Evolutionary conservation across 805 yeast species (phyloP).

Genomic region (Cyberlindnera japonica): DNA sequence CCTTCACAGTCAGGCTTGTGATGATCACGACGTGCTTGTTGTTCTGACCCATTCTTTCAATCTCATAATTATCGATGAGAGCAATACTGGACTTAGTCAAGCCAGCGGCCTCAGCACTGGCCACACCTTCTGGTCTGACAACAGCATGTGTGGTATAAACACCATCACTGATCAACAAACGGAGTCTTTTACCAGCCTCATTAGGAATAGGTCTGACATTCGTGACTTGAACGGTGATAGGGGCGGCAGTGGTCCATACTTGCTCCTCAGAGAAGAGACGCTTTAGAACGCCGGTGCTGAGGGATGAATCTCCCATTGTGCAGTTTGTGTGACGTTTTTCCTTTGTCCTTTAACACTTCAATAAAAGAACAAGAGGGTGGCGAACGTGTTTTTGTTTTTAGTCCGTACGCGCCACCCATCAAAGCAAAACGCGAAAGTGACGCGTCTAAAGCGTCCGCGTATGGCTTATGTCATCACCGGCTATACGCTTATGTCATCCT

Average conservation of each 20-base stretch:
- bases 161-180: conserved; percentile 52
- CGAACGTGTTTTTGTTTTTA: conserved; percentile 8
- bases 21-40: conserved; percentile 31
- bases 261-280: conserved; percentile 21
- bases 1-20: conserved; percentile 25
- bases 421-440: conserved; percentile 3
- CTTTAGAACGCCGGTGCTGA: conserved; percentile 19
- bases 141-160: conserved; percentile 47
- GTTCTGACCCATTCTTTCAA: conserved; percentile 36
- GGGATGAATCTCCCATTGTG: conserved; percentile 8
- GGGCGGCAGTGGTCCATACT: conserved; percentile 21
- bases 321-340: neutral
- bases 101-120: conserved; percentile 42
- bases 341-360: neutral
- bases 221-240: conserved; percentile 34
- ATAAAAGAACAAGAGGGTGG: conserved; percentile 3
- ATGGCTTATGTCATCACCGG: neutral
- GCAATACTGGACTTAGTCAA: conserved; percentile 44
- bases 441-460: conserved; percentile 4
- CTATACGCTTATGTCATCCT: too few species aligned
- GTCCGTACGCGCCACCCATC: conserved; percentile 4
- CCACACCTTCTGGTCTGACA: conserved; percentile 46
- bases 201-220: conserved; percentile 37
- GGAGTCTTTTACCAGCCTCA: conserved; percentile 38
- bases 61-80: conserved; percentile 37